Percentiles rank a stretch among this genome's conserved stretches.
phyloP scores from a whole-genome alignment of 257 asterid species.

The Lycium ferocissimum region DNA sequence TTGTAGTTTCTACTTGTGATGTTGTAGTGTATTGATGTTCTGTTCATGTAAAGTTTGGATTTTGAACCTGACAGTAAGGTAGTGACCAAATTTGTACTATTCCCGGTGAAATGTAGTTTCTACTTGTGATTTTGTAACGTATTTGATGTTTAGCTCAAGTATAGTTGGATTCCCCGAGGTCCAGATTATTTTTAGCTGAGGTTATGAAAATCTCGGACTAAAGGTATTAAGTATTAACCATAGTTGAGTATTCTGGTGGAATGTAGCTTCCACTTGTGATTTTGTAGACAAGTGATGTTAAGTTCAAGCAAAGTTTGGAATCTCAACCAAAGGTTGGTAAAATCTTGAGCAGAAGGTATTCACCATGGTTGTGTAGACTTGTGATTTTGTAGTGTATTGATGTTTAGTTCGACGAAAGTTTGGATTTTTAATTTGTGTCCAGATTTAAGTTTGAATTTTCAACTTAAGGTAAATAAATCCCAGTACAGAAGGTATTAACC shows the following conservation, averaged over 20 bases:
- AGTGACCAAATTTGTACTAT: neutral
- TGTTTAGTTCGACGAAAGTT: neutral
- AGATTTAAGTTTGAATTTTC: neutral
- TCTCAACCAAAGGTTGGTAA: neutral
- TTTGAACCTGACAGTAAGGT: neutral
- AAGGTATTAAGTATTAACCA: no score
- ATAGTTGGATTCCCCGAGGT: neutral
- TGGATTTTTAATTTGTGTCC: neutral
- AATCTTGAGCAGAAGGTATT: neutral
- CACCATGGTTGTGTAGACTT: neutral
- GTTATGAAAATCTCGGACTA: no score
- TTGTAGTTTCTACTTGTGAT: no score
- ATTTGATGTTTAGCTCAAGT: neutral
- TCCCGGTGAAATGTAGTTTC: neutral
- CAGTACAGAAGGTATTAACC: neutral
- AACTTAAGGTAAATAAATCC: neutral
- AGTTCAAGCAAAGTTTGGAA: neutral
- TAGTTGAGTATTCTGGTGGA: neutral
- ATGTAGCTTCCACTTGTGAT: neutral
- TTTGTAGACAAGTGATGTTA: neutral
- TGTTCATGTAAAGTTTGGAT: neutral
- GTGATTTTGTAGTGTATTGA: conserved; percentile 1
- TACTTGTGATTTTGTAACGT: neutral
- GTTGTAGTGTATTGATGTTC: no score
- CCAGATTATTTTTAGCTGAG: neutral